phyloP scores from a whole-genome alignment of 1,284 basidiomycete species.

The Ustilago sp. region DNA sequence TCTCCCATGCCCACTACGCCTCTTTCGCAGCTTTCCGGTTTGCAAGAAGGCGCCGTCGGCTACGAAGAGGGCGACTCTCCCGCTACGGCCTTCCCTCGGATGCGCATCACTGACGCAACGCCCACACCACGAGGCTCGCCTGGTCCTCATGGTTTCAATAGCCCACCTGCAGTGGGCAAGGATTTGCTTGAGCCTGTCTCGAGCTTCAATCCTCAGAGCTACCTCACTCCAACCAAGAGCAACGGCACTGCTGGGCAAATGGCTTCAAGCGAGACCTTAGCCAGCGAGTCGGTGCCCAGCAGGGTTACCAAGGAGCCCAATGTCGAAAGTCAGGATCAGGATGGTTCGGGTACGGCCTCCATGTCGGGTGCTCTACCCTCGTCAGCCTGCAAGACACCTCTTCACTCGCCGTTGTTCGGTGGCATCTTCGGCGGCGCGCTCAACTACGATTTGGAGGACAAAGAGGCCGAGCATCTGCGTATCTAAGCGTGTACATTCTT shows the following conservation, averaged over 20 bases:
- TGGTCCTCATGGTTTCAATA: slow-evolving; percentile 27
- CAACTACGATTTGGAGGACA: slow-evolving; percentile 55
- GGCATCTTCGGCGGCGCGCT: slow-evolving; percentile 58
- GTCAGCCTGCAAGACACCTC: slow-evolving; percentile 57
- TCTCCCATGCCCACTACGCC: slow-evolving; percentile 43
- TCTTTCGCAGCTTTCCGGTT: slow-evolving; percentile 25
- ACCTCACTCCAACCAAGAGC: not conserved
- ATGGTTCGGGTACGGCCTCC: slow-evolving; percentile 7
- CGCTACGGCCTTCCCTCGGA: slow-evolving; percentile 53
- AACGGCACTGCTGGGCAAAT: not conserved
- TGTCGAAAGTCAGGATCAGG: slow-evolving; percentile 16
- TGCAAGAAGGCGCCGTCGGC: slow-evolving; percentile 20
- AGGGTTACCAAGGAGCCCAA: not conserved
- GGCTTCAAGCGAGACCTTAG: not conserved
- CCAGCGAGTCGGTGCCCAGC: slow-evolving; percentile 11
- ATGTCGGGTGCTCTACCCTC: slow-evolving; percentile 49
- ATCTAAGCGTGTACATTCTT: slow-evolving; percentile 28
- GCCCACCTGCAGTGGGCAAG: slow-evolving; percentile 27
- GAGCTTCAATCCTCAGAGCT: slow-evolving; percentile 24
- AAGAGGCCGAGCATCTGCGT: slow-evolving; percentile 48
- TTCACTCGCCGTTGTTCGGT: slow-evolving; percentile 62
- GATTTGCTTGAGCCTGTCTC: slow-evolving; percentile 35
- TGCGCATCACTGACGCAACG: slow-evolving; percentile 62
- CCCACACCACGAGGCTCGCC: slow-evolving; percentile 59
- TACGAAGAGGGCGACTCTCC: slow-evolving; percentile 52